These are phyloP conservation scores for Phytophthora rubi DNA, from an alignment of 352 stramenopile genomes.

Conservation along the genomic window DNA sequence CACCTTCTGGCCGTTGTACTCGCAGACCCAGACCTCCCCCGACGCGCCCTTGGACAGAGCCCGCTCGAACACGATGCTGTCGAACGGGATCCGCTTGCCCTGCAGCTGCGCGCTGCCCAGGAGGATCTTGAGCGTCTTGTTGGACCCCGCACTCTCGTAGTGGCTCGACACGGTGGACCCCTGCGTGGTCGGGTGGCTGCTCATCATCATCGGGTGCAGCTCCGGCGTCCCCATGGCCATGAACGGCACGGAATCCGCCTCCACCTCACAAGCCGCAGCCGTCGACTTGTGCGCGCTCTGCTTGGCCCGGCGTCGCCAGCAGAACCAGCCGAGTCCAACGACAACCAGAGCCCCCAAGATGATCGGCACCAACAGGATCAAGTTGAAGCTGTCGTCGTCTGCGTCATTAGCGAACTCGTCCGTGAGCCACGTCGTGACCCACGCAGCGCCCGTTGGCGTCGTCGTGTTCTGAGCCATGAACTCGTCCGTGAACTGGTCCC, in stretches of 20 bases:
- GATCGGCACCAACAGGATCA: conserved; percentile 22
- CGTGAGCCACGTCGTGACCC: conserved; percentile 30
- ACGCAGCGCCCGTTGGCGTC: conserved; percentile 16
- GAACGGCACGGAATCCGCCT: conserved; percentile 13
- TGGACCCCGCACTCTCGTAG: conserved; percentile 32
- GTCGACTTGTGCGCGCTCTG: conserved; percentile 9
- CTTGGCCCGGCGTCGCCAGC: conserved; percentile 14
- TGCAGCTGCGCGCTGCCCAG: conserved; percentile 19
- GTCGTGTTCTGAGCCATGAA: conserved; percentile 28
- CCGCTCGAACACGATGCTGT: conserved; percentile 23
- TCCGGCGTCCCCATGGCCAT: conserved; percentile 13
- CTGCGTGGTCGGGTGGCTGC: conserved; percentile 17
- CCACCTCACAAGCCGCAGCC: neutral
- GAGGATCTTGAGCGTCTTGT: conserved; percentile 33
- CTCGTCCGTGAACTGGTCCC: conserved; percentile 20
- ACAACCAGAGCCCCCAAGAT: conserved; percentile 21
- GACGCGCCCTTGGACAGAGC: conserved; percentile 41
- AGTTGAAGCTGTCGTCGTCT: conserved; percentile 13
- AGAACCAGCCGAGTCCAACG: conserved; percentile 22
- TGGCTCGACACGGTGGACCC: conserved; percentile 19
- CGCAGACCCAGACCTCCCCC: conserved; percentile 58
- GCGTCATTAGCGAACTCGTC: conserved; percentile 19
- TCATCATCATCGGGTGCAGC: conserved; percentile 6
- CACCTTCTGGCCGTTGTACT: conserved; percentile 49
- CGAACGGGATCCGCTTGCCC: conserved; percentile 30